Base-by-base conservation (phyloP, 768 basidiomycete genomes). In the Sporobolomyces pararoseus region DNA sequence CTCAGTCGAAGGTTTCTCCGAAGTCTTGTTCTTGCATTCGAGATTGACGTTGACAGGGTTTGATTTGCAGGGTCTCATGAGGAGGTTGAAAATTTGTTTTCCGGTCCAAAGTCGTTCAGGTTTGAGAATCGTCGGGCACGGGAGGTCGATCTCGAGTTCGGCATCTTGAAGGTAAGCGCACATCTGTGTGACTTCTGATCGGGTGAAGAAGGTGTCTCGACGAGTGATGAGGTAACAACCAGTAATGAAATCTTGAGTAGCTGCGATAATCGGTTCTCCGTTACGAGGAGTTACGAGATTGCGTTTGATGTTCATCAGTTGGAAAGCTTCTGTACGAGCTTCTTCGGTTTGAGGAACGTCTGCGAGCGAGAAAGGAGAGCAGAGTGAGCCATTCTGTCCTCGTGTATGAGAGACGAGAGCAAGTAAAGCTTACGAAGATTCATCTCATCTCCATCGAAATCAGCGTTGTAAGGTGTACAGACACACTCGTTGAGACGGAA, bases 401-500 rank as follows among this genome's bases (percentile, higher is more conserved):
- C 21, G 42, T 7, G 53, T 25, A 21, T 7, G 16, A 23, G 13
- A 2, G 29, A 44, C 4, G 16, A 37, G 5, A 60, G 14, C 16
- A 16, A 12, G 78, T 5, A 9, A 47, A 14, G 77, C 90, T 76
- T 77, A 94, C 95, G 96, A 76, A 99, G 82, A 81, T 99, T 99
- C 96, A 99, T 99, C 79, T 99, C 96, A 78, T 99, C 96, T 70
- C 96, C 96, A 78, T 99, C 96, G 74, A 99, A 99, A 83, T 99
- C 96, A 57, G 96, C 96, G 78, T 97, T 97, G 81, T 97, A 98
- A 12, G 96, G 96, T 54, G 91, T 93, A 80, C 96, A 99, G 13
- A 97, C 96, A 85, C 96, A 99, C 79, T 99, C 96, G 77, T 99
- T 99, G 65, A 99, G 81, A 37, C 96, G 85, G 82, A 99, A 97